Conservation (phyloP, 1,284 basidiomycete genomes). For the Leccinum insigne region DNA sequence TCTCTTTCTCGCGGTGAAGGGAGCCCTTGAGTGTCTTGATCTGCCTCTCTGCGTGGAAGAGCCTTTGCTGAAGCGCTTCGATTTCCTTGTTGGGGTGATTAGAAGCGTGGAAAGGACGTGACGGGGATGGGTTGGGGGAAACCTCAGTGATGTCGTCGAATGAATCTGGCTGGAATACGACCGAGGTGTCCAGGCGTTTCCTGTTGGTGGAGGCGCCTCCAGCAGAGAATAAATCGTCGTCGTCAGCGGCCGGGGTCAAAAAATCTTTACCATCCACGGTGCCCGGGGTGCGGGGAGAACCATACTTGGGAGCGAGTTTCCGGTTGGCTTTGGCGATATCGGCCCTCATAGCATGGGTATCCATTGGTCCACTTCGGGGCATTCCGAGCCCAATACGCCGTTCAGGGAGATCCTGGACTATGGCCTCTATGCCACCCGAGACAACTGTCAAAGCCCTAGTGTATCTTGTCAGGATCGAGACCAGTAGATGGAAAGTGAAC, state of each 20-base stretch:
- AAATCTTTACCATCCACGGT: constrained; percentile 48
- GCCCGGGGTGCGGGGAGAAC: constrained; percentile 69
- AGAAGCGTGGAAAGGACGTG: constrained; percentile 57
- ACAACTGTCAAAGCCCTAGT: constrained; percentile 56
- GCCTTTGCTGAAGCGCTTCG: constrained; percentile 72
- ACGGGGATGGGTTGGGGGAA: constrained; percentile 69
- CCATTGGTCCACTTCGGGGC: constrained; percentile 70
- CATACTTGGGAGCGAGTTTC: constrained; percentile 57
- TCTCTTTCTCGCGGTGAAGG: constrained; percentile 78
- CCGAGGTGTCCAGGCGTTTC: constrained; percentile 55
- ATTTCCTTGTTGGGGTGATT: constrained; percentile 79
- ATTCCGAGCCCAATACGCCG: constrained; percentile 59
- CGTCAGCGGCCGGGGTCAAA: constrained; percentile 58
- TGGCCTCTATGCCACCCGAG: constrained; percentile 57
- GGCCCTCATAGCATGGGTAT: constrained; percentile 61
- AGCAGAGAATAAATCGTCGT: constrained; percentile 65
- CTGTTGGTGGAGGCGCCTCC: constrained; percentile 64
- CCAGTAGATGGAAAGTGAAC: background rate
- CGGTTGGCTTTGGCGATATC: constrained; percentile 65
- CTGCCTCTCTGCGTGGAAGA: constrained; percentile 82
- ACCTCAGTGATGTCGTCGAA: constrained; percentile 58
- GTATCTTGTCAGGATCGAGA: constrained; percentile 5
- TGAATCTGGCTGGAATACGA: constrained; percentile 55
- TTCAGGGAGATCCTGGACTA: constrained; percentile 67
- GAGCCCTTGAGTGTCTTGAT: constrained; percentile 79